Conservation (phyloP, 106 monocot species). For the Hemerocallis citrina region DNA sequence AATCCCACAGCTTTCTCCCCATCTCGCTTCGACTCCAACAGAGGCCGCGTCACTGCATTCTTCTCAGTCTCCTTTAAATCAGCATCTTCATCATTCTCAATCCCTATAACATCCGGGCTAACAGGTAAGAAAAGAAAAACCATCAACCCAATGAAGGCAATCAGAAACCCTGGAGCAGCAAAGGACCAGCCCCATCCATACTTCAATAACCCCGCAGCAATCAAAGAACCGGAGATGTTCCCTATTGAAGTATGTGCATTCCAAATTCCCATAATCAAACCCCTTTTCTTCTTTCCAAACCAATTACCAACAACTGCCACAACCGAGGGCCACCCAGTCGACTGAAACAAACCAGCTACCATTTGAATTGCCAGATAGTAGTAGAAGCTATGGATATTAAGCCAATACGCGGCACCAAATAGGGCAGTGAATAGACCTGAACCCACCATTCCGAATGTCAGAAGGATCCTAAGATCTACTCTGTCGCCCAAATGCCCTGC, state of each 20-base stretch:
- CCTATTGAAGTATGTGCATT: conserved; percentile 88
- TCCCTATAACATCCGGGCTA: conserved; percentile 44
- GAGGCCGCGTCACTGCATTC: conserved; percentile 23
- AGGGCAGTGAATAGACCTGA: conserved; percentile 66
- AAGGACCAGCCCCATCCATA: conserved; percentile 94
- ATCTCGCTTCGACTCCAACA: conserved; percentile 19
- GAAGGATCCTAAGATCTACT: conserved; percentile 49
- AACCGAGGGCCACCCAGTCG: conserved; percentile 84
- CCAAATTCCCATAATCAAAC: conserved; percentile 90
- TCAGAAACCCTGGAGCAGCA: conserved; percentile 52
- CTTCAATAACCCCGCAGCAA: conserved; percentile 57
- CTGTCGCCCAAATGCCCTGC: conserved; percentile 78
- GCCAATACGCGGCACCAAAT: conserved; percentile 75
- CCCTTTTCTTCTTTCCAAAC: conserved; percentile 87
- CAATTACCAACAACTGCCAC: conserved; percentile 83
- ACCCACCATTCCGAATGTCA: conserved; percentile 68
- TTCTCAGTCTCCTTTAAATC: background rate
- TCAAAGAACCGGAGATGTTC: conserved; percentile 66
- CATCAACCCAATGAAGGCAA: conserved; percentile 36
- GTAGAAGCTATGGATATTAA: conserved; percentile 65
- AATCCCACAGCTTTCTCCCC: conserved; percentile 56
- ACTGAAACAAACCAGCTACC: conserved; percentile 69
- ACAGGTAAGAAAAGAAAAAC: conserved; percentile 74
- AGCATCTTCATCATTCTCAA: conserved; percentile 31
- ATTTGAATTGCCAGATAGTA: conserved; percentile 64